Percentiles rank a stretch among this genome's conserved stretches.
Evolutionary conservation across 768 basidiomycete genomes (phyloP).

Genomic region (Mycena floridula): DNA sequence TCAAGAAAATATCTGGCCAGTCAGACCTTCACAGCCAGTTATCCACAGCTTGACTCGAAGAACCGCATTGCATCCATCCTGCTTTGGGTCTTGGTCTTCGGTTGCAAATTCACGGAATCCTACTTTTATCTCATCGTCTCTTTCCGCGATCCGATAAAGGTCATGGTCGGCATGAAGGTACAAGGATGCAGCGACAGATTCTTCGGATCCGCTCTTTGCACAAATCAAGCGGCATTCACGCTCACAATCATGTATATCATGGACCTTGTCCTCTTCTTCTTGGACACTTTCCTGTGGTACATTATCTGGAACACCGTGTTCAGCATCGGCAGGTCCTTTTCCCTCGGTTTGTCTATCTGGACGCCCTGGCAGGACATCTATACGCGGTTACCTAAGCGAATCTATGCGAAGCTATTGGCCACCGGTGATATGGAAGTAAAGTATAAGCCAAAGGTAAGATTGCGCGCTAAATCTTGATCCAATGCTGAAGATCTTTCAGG

Average conservation of each 20-base stretch:
- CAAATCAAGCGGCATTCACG: slow-evolving; percentile 92
- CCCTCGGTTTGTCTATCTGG: slow-evolving; percentile 94
- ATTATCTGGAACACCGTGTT: slow-evolving; percentile 99
- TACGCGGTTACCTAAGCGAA: slow-evolving; percentile 91
- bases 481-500: slow-evolving; percentile 38
- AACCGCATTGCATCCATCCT: slow-evolving; percentile 74
- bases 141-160: slow-evolving; percentile 87
- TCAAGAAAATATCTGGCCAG: slow-evolving; percentile 95
- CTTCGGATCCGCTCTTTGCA: slow-evolving; percentile 80
- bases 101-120: slow-evolving; percentile 94
- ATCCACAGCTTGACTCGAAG: slow-evolving; percentile 58
- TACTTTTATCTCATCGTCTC: slow-evolving; percentile 98
- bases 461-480: background rate
- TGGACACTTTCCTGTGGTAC: slow-evolving; percentile 99
- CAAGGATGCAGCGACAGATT: slow-evolving; percentile 84
- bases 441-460: slow-evolving; percentile 94
- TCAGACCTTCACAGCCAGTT: slow-evolving; percentile 97
- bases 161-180: slow-evolving; percentile 96
- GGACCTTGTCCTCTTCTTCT: slow-evolving; percentile 95
- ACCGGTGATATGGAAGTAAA: slow-evolving; percentile 96
- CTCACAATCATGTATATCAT: slow-evolving; percentile 98
- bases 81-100: slow-evolving; percentile 91
- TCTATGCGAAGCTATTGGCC: slow-evolving; percentile 92
- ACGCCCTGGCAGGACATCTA: slow-evolving; percentile 99
- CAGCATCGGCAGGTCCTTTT: slow-evolving; percentile 82